phyloP scores from a whole-genome alignment of 106 monocot species.

The Xerophyta viscosa region DNA sequence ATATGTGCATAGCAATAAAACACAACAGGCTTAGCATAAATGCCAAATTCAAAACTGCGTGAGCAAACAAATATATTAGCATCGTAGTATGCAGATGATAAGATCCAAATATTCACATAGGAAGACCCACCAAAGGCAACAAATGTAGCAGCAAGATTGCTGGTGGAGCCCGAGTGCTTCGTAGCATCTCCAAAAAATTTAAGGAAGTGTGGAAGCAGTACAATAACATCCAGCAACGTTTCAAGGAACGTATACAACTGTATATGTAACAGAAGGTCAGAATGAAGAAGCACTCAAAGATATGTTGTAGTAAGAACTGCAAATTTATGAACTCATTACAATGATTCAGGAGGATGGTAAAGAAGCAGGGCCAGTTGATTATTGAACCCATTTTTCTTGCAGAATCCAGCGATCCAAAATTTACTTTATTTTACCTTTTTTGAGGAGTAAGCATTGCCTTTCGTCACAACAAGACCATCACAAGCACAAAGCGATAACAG shows the following conservation, averaged over 20 bases:
- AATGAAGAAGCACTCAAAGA: too few species aligned
- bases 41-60: constrained; percentile 73
- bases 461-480: too few species aligned
- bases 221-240: constrained; percentile 55
- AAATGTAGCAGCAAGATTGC: constrained; percentile 54
- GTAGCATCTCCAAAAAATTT: constrained; percentile 59
- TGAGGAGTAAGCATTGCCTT: too few species aligned
- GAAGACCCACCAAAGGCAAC: constrained; percentile 62
- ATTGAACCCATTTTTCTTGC: too few species aligned
- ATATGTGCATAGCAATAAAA: constrained; percentile 70
- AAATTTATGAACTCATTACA: too few species aligned
- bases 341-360: too few species aligned
- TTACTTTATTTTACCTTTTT: too few species aligned
- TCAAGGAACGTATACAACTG: constrained; percentile 87
- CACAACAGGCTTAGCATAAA: constrained; percentile 84
- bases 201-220: constrained; percentile 59
- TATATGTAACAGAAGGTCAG: neutral
- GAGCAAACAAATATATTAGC: constrained; percentile 5
- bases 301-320: too few species aligned
- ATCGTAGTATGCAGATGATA: neutral
- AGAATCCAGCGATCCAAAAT: too few species aligned
- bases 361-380: too few species aligned
- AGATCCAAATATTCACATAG: neutral
- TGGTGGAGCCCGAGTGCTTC: constrained; percentile 46
- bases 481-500: too few species aligned